Evolutionary conservation across 345 rosid species (phyloP).

Genomic region (Aurinia saxatilis): DNA sequence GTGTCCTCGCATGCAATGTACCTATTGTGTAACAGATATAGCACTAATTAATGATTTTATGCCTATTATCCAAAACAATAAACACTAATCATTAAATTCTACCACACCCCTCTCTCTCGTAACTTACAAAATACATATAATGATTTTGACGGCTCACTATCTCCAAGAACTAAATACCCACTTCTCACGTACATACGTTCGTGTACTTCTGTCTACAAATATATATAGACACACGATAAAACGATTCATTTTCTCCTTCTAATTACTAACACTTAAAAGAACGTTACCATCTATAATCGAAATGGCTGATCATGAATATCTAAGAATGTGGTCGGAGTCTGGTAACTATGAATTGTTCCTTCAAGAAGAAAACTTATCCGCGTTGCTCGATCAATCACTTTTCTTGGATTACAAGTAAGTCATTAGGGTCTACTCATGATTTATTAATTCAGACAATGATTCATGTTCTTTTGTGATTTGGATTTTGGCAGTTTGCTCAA

Average conservation of each 20-base stretch:
- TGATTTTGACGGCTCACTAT: constrained; percentile 26
- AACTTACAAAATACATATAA: constrained; percentile 18
- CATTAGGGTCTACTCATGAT: not conserved
- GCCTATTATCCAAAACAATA: constrained; percentile 7
- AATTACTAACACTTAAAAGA: not conserved
- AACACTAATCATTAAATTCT: constrained; percentile 20
- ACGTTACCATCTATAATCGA: not conserved
- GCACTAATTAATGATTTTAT: not conserved
- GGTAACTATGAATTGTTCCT: constrained; percentile 7
- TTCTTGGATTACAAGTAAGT: constrained; percentile 24
- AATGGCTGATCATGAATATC: constrained; percentile 8
- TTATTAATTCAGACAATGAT: too few relatives aligned
- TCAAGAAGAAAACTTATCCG: constrained; percentile 24
- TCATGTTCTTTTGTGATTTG: not conserved
- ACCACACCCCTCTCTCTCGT: constrained; percentile 7
- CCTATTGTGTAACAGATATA: constrained; percentile 18
- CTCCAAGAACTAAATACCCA: constrained; percentile 22
- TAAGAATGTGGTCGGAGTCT: constrained; percentile 8
- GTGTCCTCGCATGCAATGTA: constrained; percentile 5
- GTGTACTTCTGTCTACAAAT: not conserved
- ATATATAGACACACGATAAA: not conserved
- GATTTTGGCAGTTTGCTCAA: constrained; percentile 15
- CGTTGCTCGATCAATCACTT: constrained; percentile 14
- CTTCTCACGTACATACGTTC: not conserved
- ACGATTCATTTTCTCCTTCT: constrained; percentile 4